Conservation (phyloP, 345 rosid species). For the Hibiscus mutabilis region DNA sequence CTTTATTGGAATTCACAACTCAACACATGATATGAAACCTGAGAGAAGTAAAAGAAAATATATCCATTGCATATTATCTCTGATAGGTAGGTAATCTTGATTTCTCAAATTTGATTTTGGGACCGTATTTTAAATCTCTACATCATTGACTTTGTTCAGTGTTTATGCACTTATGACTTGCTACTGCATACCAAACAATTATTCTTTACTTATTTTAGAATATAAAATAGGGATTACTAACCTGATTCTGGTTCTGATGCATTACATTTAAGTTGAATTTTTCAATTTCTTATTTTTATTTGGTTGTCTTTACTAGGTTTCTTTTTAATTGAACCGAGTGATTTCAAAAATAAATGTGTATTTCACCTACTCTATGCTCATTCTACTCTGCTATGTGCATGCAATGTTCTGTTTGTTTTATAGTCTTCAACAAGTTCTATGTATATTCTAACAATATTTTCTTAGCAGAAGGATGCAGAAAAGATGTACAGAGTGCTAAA, state of each 20-base stretch:
- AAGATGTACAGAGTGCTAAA: constrained; percentile 47
- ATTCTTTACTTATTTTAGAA: neutral
- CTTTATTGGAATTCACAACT: neutral
- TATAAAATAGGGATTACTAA: neutral
- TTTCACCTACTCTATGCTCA: neutral
- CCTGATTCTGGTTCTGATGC: neutral
- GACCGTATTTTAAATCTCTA: neutral
- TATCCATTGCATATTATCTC: neutral
- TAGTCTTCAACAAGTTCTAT: neutral
- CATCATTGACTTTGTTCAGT: too few species aligned
- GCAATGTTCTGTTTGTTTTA: neutral
- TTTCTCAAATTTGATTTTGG: constrained; percentile 5
- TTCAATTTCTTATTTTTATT: neutral
- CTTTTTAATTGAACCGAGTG: neutral
- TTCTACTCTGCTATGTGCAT: neutral
- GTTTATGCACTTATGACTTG: neutral
- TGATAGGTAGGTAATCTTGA: neutral
- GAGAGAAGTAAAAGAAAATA: neutral
- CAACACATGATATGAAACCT: neutral
- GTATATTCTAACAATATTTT: constrained; percentile 6
- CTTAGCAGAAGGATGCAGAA: constrained; percentile 61
- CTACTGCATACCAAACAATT: neutral
- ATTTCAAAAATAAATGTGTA: neutral
- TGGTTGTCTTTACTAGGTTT: neutral
- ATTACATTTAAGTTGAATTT: neutral